A percentile compares a stretch with the other conserved stretches of the same genome.
These are phyloP conservation scores for Epichloe baconii DNA, from an alignment of 2,329 filamentous ascomycete genomes.

Conservation along the genomic window DNA sequence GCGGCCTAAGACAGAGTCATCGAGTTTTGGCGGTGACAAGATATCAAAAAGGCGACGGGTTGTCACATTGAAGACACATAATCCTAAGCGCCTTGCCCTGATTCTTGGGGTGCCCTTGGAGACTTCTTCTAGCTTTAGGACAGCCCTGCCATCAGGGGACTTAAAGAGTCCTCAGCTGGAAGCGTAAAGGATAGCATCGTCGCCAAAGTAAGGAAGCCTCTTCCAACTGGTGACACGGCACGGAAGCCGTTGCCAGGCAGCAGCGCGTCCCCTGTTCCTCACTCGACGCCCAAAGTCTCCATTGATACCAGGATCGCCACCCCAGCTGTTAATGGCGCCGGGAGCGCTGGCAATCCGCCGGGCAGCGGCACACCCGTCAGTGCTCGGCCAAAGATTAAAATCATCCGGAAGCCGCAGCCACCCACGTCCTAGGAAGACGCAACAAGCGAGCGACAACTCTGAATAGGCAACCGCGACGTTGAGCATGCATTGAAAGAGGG, in stretches of 20 bases:
- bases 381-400: conserved; percentile 23
- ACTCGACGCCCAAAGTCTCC: conserved; percentile 15
- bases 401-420: conserved; percentile 23
- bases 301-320: conserved; percentile 11
- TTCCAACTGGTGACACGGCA: conserved; percentile 17
- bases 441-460: background rate
- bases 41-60: conserved; percentile 19
- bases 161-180: conserved; percentile 14
- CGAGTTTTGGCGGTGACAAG: conserved; percentile 11
- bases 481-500: too few relatives aligned
- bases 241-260: conserved; percentile 22
- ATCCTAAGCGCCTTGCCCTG: conserved; percentile 21
- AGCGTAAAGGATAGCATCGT: conserved; percentile 17
- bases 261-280: conserved; percentile 11
- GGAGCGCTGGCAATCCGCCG: conserved; percentile 13
- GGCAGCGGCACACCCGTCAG: conserved; percentile 12
- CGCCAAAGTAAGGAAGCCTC: conserved; percentile 23
- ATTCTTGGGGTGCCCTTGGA: conserved; percentile 19
- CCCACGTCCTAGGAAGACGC: conserved; percentile 9
- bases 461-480: background rate
- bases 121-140: conserved; percentile 13
- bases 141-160: conserved; percentile 20
- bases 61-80: conserved; percentile 23
- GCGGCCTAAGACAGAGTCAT: conserved; percentile 20
- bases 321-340: conserved; percentile 12